Percentiles rank a stretch among this genome's conserved stretches.
These are phyloP conservation scores for Hawksworthiomyces lignivorus DNA, from an alignment of 2,329 filamentous ascomycete species.

Conservation along the genomic window DNA sequence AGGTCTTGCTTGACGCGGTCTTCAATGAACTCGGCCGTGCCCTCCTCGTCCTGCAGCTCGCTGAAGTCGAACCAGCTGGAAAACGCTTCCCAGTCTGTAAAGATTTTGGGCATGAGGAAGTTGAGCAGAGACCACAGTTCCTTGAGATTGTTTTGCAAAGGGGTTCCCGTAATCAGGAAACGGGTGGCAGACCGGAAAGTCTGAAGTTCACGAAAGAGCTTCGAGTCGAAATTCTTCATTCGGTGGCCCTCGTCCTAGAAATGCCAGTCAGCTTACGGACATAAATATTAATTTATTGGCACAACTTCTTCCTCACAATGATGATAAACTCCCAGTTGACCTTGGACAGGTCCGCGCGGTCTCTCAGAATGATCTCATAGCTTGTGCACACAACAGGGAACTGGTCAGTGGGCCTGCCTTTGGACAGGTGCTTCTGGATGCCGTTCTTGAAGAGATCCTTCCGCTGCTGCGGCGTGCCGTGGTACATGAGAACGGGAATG, in stretches of 20 bases:
- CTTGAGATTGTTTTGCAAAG: constrained; percentile 88
- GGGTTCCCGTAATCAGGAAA: constrained; percentile 88
- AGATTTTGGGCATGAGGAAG: constrained; percentile 86
- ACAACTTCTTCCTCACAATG: constrained; percentile 48
- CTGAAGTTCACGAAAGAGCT: constrained; percentile 79
- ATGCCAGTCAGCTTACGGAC: constrained; percentile 16
- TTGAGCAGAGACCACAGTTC: constrained; percentile 94
- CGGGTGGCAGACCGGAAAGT: constrained; percentile 86
- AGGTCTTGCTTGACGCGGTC: constrained; percentile 71
- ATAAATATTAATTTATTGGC: neutral
- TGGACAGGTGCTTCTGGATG: constrained; percentile 62
- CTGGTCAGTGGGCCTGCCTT: constrained; percentile 47
- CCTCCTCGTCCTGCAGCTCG: constrained; percentile 75
- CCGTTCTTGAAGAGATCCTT: constrained; percentile 64
- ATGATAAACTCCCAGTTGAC: constrained; percentile 98
- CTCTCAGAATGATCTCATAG: constrained; percentile 92
- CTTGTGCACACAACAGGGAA: constrained; percentile 93
- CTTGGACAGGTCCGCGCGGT: constrained; percentile 70
- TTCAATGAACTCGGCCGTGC: constrained; percentile 69
- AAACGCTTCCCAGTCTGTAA: constrained; percentile 87
- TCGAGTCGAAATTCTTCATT: constrained; percentile 93
- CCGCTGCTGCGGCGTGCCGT: constrained; percentile 74
- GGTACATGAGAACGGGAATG: constrained; percentile 85
- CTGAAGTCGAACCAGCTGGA: constrained; percentile 97
- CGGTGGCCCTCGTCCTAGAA: constrained; percentile 83